Evolutionary conservation across 306 rosid genomes (phyloP), one percentile per base, ranked within the genome.

Genomic region (Mucuna pruriens): DNA sequence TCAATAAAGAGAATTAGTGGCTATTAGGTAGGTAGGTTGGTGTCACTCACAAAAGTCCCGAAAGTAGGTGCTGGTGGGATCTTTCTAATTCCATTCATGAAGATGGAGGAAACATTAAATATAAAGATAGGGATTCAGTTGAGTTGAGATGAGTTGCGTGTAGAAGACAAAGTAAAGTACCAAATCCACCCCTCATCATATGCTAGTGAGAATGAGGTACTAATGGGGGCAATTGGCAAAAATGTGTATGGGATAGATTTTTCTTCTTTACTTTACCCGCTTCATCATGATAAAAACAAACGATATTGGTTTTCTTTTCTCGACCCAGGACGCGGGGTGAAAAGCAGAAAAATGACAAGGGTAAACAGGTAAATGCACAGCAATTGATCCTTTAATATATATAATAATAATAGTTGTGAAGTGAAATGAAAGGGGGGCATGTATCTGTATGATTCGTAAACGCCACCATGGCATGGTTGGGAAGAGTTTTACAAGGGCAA

Each of bases 51-150:
- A 78, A 72, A 80, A 86, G 90, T 81, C 86, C 82, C 81, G 90
- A 86, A 80, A 83, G 87, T 90, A 78, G 92, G 91, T 85, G 80
- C 73, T 55, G 84, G 84, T 79, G 86, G 84, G 81, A 83, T 83
- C 85, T 83, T 81, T 81, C 71, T 60, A 55, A 54, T 85, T 82
- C 87, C 80, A 77, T 77, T 49, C 58, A 76, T 33, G 78, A 77
- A 57, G 74, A 78, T 80, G 73, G 77, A 46, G 15, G 42, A 81
- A 81, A 74, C 82, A 66, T 80, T 86, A 38, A 80, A 80, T 76
- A 57, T 77, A 51, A 62, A 49, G 84, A 65, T 12, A 65, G 38
- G 33, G 58, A 36, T 42, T 29, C 34, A 71, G 23, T 38, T 77
- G 75, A 2, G 33, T 38, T 4, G 2, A 40, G 31, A n/a, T n/a